phyloP scores from a whole-genome alignment of 2,329 filamentous ascomycete species.

The Exophiala oligosperma region DNA sequence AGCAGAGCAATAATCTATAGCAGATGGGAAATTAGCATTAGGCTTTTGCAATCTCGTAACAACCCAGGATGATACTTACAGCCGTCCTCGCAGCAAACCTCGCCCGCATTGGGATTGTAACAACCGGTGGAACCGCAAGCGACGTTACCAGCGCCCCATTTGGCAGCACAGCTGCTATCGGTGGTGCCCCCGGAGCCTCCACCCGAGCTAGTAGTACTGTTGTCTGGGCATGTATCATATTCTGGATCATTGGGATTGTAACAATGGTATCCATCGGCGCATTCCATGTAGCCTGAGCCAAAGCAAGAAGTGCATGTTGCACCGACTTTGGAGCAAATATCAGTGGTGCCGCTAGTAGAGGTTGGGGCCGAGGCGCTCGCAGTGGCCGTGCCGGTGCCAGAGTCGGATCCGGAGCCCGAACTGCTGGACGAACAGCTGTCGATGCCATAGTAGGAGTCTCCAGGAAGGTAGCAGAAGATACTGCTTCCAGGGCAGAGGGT shows the following conservation, averaged over 20 bases:
- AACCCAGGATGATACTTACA: slow-evolving; percentile 3
- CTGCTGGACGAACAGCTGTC: slow-evolving; percentile 17
- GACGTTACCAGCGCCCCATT: no score
- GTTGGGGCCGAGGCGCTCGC: slow-evolving; percentile 9
- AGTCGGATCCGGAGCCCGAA: background rate
- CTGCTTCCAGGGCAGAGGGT: slow-evolving; percentile 20
- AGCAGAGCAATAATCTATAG: slow-evolving; percentile 11
- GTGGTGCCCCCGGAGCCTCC: background rate
- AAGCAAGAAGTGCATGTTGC: slow-evolving; percentile 25
- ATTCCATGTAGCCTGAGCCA: slow-evolving; percentile 19
- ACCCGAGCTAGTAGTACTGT: background rate
- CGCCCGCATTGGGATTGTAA: slow-evolving; percentile 15
- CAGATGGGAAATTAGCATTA: no score
- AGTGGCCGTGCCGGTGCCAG: slow-evolving; percentile 4
- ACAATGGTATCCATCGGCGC: slow-evolving; percentile 21
- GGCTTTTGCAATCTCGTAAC: no score
- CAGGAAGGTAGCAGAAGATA: slow-evolving; percentile 24
- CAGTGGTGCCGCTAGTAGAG: slow-evolving; percentile 7
- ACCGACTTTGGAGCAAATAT: slow-evolving; percentile 16
- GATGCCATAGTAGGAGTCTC: slow-evolving; percentile 19
- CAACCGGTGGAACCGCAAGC: background rate
- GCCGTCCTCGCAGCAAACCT: slow-evolving; percentile 17
- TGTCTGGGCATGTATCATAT: slow-evolving; percentile 23
- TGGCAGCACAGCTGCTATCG: background rate
- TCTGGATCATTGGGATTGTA: slow-evolving; percentile 22